Conservation (phyloP, 1,284 basidiomycete genomes). For the Cerrena zonata region DNA sequence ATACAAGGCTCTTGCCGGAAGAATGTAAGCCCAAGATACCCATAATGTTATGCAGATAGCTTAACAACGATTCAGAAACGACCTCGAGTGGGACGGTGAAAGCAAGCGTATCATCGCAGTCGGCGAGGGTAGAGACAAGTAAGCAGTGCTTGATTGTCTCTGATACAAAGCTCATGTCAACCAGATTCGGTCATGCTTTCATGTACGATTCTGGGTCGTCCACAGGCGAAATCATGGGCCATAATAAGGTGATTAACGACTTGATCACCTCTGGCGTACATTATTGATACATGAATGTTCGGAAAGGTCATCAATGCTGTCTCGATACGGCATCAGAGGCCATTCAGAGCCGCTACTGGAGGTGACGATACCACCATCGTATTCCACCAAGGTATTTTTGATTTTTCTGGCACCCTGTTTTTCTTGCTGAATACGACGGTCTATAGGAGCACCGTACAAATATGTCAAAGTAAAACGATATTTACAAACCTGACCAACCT, state of each 20-base stretch:
- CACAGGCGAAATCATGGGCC: conserved; percentile 90
- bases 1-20: conserved; percentile 77
- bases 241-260: conserved; percentile 68
- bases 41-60: neutral
- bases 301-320: conserved; percentile 80
- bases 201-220: conserved; percentile 84
- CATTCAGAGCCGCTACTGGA: conserved; percentile 85
- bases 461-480: conserved; percentile 65
- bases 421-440: conserved; percentile 19
- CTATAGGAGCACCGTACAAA: conserved; percentile 86
- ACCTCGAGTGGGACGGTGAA: conserved; percentile 94
- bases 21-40: conserved; percentile 54
- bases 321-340: conserved; percentile 83
- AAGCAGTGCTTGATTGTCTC: conserved; percentile 21
- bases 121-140: conserved; percentile 92
- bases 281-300: conserved; percentile 1
- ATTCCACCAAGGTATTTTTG: conserved; percentile 63
- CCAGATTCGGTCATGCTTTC: conserved; percentile 81
- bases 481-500: too few relatives aligned
- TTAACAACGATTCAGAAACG: conserved; percentile 53
- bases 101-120: conserved; percentile 93
- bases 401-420: conserved; percentile 8
- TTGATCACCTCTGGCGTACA: neutral
- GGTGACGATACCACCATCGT: conserved; percentile 81
- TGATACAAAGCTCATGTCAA: conserved; percentile 2